Percentiles rank a stretch among this genome's conserved stretches.
Conservation (phyloP, 2,329 filamentous ascomycete genomes). For the Fusarium pseudonygamai region DNA sequence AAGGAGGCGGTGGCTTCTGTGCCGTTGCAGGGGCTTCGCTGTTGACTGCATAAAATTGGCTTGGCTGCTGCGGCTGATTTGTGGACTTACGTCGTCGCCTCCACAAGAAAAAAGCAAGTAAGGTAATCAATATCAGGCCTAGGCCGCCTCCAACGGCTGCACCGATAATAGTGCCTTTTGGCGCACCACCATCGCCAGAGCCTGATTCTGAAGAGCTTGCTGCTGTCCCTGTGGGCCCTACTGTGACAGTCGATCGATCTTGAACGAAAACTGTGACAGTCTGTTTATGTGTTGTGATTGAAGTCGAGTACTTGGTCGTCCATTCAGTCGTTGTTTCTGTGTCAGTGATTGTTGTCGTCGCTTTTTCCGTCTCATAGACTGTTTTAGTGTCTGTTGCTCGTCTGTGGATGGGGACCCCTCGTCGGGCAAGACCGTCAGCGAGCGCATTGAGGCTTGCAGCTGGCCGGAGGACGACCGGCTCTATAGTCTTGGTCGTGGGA, state of each 20-base stretch:
- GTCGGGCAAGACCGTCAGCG: rapidly evolving
- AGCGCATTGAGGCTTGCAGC: neutral
- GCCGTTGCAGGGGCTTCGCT: neutral
- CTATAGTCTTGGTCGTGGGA: neutral
- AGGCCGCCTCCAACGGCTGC: neutral
- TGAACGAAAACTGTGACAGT: neutral
- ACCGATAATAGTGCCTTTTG: neutral
- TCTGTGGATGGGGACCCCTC: neutral
- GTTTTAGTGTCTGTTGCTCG: neutral
- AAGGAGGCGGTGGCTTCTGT: neutral
- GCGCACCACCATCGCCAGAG: neutral
- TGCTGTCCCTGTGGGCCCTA: neutral
- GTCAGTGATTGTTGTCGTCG: neutral
- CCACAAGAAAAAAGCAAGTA: neutral
- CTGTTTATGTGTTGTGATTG: neutral
- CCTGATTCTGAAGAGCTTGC: neutral
- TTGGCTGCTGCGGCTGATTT: neutral
- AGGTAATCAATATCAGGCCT: neutral
- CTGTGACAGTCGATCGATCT: neutral
- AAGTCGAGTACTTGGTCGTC: neutral
- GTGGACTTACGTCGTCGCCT: neutral
- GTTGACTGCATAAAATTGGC: neutral
- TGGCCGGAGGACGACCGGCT: neutral
- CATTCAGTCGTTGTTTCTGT: neutral
- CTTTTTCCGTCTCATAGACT: neutral